phyloP scores from a whole-genome alignment of 208 protist species.

The Trypanosoma caninum region DNA sequence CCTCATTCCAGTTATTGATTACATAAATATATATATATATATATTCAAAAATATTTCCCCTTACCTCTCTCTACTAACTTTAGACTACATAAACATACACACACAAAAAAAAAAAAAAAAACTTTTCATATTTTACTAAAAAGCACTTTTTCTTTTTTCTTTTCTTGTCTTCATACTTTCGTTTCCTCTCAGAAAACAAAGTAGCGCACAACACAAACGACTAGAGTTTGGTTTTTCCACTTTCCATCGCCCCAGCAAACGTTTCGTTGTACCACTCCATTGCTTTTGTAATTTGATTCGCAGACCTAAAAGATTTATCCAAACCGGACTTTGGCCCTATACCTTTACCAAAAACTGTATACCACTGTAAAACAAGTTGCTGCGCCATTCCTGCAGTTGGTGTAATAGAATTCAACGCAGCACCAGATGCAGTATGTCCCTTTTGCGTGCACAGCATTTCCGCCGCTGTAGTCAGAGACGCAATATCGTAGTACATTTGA shows the following conservation, averaged over 20 bases:
- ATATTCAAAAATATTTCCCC: too few relatives aligned
- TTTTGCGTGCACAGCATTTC: conserved; percentile 26
- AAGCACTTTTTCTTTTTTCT: background rate
- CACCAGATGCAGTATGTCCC: background rate
- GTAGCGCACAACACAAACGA: too few relatives aligned
- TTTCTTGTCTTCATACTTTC: background rate
- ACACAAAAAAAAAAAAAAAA: too few relatives aligned
- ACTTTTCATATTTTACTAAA: too few relatives aligned
- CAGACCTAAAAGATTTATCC: background rate
- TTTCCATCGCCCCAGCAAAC: conserved; percentile 3
- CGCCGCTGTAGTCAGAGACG: conserved; percentile 22
- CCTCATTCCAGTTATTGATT: too few relatives aligned
- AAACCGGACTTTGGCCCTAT: too few relatives aligned
- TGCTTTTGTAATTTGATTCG: conserved; percentile 20
- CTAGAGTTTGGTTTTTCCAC: background rate
- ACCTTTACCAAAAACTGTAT: conserved; percentile 22
- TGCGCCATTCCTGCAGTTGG: conserved; percentile 30
- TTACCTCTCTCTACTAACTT: too few relatives aligned
- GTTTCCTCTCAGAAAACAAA: too few relatives aligned
- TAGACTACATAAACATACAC: too few relatives aligned
- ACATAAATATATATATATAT: too few relatives aligned
- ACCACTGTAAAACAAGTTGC: conserved; percentile 29
- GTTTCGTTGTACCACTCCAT: conserved; percentile 34
- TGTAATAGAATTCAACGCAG: conserved; percentile 10
- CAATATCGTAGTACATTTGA: conserved; percentile 28